Evolutionary conservation across 352 stramenopile genomes (phyloP).

Genomic region (Phytopythium aichiense): DNA sequence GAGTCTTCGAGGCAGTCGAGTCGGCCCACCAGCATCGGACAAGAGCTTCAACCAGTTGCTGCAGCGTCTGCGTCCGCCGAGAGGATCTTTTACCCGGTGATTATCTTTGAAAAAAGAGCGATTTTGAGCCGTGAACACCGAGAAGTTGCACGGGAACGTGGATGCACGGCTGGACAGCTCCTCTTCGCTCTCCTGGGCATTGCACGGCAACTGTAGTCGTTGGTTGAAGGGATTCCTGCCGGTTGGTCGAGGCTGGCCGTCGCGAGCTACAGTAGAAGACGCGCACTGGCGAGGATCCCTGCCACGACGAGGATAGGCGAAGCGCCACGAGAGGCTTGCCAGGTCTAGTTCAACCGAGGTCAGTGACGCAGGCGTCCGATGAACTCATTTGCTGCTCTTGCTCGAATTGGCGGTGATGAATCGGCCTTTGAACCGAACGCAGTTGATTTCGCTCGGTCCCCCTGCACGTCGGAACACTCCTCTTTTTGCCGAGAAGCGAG

Average conservation of each 20-base stretch:
- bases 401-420: neutral
- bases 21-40: no score
- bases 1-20: no score
- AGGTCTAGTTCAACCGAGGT: neutral
- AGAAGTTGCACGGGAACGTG: neutral
- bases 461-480: neutral
- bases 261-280: no score
- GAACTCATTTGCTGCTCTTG: neutral
- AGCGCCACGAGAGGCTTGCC: neutral
- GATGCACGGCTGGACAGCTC: neutral
- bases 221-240: neutral
- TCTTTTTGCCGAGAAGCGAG: neutral
- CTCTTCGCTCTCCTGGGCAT: neutral
- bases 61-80: no score
- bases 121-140: neutral
- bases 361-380: neutral
- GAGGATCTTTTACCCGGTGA: no score
- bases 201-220: neutral
- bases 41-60: no score
- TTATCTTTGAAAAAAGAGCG: no score
- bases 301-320: neutral
- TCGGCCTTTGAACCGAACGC: neutral
- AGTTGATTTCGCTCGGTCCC: neutral
- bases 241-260: neutral
- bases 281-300: neutral